Percentiles rank a stretch among this genome's conserved stretches.
Evolutionary conservation across 129 eudicot genomes (phyloP).

Genomic region (Deinandra increscens): DNA sequence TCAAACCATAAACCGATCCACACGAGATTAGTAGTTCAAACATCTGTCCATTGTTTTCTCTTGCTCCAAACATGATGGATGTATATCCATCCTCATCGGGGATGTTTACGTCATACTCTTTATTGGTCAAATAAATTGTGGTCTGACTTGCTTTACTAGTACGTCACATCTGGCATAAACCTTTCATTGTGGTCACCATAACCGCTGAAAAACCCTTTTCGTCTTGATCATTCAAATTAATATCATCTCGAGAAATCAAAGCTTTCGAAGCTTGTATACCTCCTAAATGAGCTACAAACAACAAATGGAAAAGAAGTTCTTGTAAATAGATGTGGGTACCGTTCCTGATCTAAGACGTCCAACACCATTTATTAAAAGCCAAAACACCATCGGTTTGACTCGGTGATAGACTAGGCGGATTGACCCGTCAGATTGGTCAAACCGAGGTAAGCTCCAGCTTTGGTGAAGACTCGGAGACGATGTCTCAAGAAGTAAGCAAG

Average conservation of each 20-base stretch:
- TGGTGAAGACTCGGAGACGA: conserved; percentile 57
- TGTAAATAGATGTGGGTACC: conserved; percentile 54
- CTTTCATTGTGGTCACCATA: conserved; percentile 74
- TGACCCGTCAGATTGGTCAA: conserved; percentile 46
- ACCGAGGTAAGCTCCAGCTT: conserved; percentile 81
- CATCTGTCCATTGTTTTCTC: conserved; percentile 57
- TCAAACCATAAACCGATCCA: conserved; percentile 55
- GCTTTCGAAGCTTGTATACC: conserved; percentile 53
- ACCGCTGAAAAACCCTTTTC: conserved; percentile 77
- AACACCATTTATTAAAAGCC: conserved; percentile 55
- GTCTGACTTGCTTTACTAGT: conserved; percentile 56
- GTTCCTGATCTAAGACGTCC: conserved; percentile 46
- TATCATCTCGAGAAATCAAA: conserved; percentile 37
- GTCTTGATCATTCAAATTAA: conserved; percentile 61
- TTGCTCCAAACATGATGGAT: conserved; percentile 87
- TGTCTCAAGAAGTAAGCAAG: too few relatives aligned
- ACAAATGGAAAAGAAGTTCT: conserved; percentile 48
- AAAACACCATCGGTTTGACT: conserved; percentile 45
- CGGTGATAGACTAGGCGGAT: conserved; percentile 51
- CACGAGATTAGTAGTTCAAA: conserved; percentile 56
- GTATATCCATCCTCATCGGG: conserved; percentile 79
- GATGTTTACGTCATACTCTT: conserved; percentile 75
- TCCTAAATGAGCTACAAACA: conserved; percentile 60
- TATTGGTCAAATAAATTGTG: conserved; percentile 47
- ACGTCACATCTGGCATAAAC: conserved; percentile 83